Evolutionary conservation across 768 basidiomycete genomes (phyloP).

Genomic region (Coprinopsis strossmayeri): DNA sequence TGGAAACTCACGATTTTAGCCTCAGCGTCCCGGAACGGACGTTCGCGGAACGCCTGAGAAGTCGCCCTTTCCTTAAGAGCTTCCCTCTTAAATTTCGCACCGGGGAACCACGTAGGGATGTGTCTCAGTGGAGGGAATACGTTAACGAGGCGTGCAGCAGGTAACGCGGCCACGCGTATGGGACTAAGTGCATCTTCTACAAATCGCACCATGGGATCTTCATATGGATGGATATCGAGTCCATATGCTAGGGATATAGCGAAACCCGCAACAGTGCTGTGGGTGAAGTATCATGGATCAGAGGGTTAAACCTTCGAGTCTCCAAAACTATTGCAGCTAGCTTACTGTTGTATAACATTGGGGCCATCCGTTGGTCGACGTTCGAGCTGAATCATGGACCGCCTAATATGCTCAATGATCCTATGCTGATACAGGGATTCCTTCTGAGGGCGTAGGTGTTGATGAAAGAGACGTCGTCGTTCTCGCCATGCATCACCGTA

Average conservation of each 20-base stretch:
- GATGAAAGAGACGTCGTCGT: background rate
- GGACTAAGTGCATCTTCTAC: background rate
- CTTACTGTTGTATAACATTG: background rate
- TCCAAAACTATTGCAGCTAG: background rate
- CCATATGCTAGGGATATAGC: conserved; percentile 10
- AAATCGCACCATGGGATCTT: conserved; percentile 3
- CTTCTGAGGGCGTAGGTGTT: background rate
- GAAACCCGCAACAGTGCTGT: conserved; percentile 5
- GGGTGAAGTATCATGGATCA: background rate
- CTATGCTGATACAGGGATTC: background rate
- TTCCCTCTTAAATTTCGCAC: conserved; percentile 25
- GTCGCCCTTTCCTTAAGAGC: conserved; percentile 21
- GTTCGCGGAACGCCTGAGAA: conserved; percentile 15
- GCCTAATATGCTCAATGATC: background rate
- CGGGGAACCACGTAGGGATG: conserved; percentile 30
- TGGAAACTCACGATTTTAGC: background rate
- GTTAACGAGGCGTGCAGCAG: conserved; percentile 27
- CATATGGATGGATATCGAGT: conserved; percentile 2
- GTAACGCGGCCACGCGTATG: conserved; percentile 10
- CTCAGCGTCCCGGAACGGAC: conserved; percentile 13
- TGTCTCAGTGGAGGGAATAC: conserved; percentile 22
- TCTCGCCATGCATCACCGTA: background rate
- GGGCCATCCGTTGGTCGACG: background rate
- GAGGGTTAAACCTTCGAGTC: background rate
- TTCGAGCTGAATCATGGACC: background rate